Evolutionary conservation across 2,329 filamentous ascomycete genomes (phyloP), one percentile per base, ranked within the genome.

Genomic region (Epichloe aotearoae): DNA sequence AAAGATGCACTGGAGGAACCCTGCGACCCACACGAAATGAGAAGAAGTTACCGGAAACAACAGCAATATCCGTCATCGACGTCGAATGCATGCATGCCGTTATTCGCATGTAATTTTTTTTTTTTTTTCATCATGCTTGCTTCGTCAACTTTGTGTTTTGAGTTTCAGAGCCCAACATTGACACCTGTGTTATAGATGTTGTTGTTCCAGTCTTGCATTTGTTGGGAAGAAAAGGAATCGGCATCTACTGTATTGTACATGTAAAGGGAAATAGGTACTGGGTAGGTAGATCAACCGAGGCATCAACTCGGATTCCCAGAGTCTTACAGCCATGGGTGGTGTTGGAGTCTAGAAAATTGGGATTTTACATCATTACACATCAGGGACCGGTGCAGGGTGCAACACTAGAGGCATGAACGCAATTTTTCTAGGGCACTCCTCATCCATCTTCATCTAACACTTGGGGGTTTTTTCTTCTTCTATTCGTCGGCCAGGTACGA

Each of bases 1-100:
- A 64, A 62, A 59, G 11, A 38, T 52, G 37, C 26, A 51, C 20
- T 7, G 30, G 10, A 47, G 20, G 8, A n/a, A 46, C 30, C 8
- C 23, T 11, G 36, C 14, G 36, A 12, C 26, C 37, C 12, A 45
- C 34, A 8, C 41, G 12, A 38, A 23, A 20, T 50, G 47, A 46
- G 33, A 20, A 36, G 8, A 19, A 46, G 26, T 23, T 19, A n/a
- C 12, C 19, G 20, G 12, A 12, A 44, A 30, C 23, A 44, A 44
- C 41, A n/a, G 15, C 19, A 44, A n/a, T 6, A 19, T n/a, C 39
- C 17, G 39, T 19, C 4, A n/a, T 10, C 10, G 17, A 39, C 19
- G 39, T 30, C 30, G 11, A n/a, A 42, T 10, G 23, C 20, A n/a
- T 17, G 23, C 41, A 44, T 33, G 23, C 20, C 41, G 14, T 30